Base-by-base conservation (phyloP, 345 rosid genomes). In the Carallia brachiata region DNA sequence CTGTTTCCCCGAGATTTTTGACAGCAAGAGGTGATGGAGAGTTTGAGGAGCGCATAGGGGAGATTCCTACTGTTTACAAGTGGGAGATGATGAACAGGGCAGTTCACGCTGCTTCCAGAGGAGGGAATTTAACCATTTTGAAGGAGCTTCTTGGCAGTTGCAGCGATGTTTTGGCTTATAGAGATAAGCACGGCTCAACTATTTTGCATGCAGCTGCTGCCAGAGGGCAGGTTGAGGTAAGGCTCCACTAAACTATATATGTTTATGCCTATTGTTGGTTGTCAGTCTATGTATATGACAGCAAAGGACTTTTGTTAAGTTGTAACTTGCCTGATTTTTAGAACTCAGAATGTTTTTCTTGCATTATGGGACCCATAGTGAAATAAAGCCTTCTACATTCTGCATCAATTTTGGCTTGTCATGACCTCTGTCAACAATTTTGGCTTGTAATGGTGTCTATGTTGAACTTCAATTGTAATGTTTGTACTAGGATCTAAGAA, bases 151-250 rank as follows among this genome's bases (percentile, higher is more conserved):
- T 89, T 0, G 27, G 52, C 65, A 75, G 77, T 39, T 87, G 85
- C 70, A 74, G 66, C 6, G 81, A 89, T 80, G 80, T 87, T 48
- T 73, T 86, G 81, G 79, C 85, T 66, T 88, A 83, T 19, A 83
- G 92, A 70, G 98, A 93, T 75, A 88, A 75, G 71, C 83, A 82
- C 9, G 93, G 96, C 61, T 89, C 98, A 61, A 87, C 98, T 10
- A 67, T 91, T 72, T 85, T 93, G 68, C 98, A 93, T 75, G 88
- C 97, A n/a, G 97, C 97, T 2, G 91, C 98, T 70, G 89, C 88
- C 59, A 84, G 81, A 86, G 98, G 98, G 56, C 84, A 82, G 68
- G 84, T 89, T 77, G 88, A 86, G 86, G 97, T 91, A 63, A 74
- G 84, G 30, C 62, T 28, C 66, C 54, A 47, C 27, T 8, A 7